Evolutionary conservation across 495 filamentous ascomycete species (phyloP), one percentile per base, ranked within the genome.

Genomic region (Xylaria curta): DNA sequence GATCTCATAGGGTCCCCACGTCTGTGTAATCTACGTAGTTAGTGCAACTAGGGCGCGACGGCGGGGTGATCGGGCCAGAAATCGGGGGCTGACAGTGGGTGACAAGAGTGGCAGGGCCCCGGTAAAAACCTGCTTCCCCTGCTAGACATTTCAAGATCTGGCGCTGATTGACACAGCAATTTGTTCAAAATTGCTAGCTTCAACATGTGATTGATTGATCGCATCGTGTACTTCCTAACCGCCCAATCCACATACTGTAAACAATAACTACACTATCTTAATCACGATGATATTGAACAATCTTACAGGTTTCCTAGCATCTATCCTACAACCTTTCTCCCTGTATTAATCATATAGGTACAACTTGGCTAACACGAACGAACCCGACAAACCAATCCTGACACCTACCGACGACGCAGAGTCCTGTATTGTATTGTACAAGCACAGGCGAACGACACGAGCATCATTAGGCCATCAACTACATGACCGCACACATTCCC

Each of bases 401-500:
- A 49, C 19, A 6, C 4, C 9, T 46, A 19, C 44, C 15, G 44
- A 46, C 44, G 36, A 38, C 36, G 36, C 8, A 38, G 36, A 38
- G 36, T 38, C 36, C 4, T 38, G 36, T 8, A 8, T 38, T 8
- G 6, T 38, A 38, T 8, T 38, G 42, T 46, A 17, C 42, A 17
- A 17, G 2, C 44, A 7, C 44, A 19, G n/a, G 44, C 17, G 21
- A 21, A n/a, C 47, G 19, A 51, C n/a, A 53, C 24, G 9, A 53
- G 21, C 24, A 63, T 26, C 24, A 63, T 26, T 4, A 54, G 51
- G 68, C 36, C 64, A 72, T 64, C 58, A 46, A 67, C 53, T 76
- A 76, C 75, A 76, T 73, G 53, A 76, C 60, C 40, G 47, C 68
- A 59, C 75, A 76, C 3, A 15, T 10, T 12, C 47, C 56, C 56